Evolutionary conservation across 2,329 filamentous ascomycete species (phyloP), one percentile per base, ranked within the genome.

Genomic region (Calonectria hongkongensis): DNA sequence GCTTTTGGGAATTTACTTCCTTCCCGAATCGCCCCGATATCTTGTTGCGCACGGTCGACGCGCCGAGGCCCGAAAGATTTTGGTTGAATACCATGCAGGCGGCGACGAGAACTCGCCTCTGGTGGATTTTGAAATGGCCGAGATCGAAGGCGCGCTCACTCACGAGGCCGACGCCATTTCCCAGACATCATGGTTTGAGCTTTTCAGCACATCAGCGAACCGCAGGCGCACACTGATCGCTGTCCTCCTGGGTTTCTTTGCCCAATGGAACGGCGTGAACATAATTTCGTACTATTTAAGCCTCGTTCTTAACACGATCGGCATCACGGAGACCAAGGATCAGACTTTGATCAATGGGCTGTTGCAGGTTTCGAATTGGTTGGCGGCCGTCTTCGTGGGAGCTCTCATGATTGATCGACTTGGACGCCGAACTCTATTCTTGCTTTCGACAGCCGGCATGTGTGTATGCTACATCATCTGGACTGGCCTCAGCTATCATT

Each of bases 71-170:
- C 80, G 79, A 36, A 79, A 81, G 15, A 82, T 87, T 10, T 79
- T 88, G 2, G 80, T 77, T 4, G 82, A 81, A 4, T 86, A 86
- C 50, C 86, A 87, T 48, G 83, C 85, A 0, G 86, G 86, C 21
- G 85, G 85, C 1, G 84, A 87, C 54, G 71, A 77, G 0, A 71
- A 80, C 16, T 82, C 86, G 15, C 83, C 84, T 1, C 81, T 88
- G 2, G 86, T 87, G 0, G 72, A 78, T 0, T 81, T 86, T 7
- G 83, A 87, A 71, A 82, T 87, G 79, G 82, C 81, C 13, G 85
- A 87, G 67, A 87, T 87, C 75, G 74, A 82, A 25, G 73, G 81
- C 28, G 80, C 83, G 15, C 48, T 86, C 54, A 79, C 82, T 21
- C 67, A 79, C 75, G 58, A 82, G 82, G 76, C 81, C 12, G 77